Evolutionary conservation across 2,329 filamentous ascomycete genomes (phyloP).

Genomic region (Pseudogymnoascus sp.): DNA sequence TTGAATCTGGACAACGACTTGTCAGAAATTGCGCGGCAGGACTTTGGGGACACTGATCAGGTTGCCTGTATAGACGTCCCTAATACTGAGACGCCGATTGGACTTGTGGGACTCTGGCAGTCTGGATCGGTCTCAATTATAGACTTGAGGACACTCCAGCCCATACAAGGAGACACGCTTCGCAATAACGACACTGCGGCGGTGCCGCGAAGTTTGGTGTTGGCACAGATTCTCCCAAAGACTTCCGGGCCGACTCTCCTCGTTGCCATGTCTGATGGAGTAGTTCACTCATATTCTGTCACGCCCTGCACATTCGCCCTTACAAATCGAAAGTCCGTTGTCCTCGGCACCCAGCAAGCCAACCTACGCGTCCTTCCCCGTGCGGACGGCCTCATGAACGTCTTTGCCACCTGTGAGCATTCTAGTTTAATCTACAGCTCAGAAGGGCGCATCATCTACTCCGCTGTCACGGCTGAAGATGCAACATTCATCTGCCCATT

Average conservation of each 20-base stretch:
- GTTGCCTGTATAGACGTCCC: constrained; percentile 79
- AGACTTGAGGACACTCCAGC: constrained; percentile 55
- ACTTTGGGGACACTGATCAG: constrained; percentile 60
- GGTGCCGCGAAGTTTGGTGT: constrained; percentile 71
- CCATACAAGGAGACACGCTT: constrained; percentile 56
- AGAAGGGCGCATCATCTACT: constrained; percentile 83
- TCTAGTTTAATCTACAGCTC: constrained; percentile 87
- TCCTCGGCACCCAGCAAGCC: constrained; percentile 78
- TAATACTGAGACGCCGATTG: constrained; percentile 47
- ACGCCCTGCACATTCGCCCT: constrained; percentile 52
- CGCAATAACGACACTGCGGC: constrained; percentile 59
- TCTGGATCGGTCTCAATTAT: constrained; percentile 72
- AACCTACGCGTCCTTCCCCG: constrained; percentile 70
- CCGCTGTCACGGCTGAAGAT: constrained; percentile 83
- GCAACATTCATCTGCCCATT: constrained; percentile 76
- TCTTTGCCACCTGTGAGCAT: constrained; percentile 91
- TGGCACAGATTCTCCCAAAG: constrained; percentile 67
- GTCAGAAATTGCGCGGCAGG: constrained; percentile 46
- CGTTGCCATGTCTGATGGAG: constrained; percentile 85
- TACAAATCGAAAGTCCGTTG: constrained; percentile 67
- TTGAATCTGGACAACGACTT: constrained; percentile 55
- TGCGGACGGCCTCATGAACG: constrained; percentile 56
- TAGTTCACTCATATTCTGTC: constrained; percentile 75
- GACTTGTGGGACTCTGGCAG: constrained; percentile 81
- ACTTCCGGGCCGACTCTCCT: constrained; percentile 64